Conservation (phyloP, 2,329 filamentous ascomycete genomes). For the Phaeosphaeria sp. region DNA sequence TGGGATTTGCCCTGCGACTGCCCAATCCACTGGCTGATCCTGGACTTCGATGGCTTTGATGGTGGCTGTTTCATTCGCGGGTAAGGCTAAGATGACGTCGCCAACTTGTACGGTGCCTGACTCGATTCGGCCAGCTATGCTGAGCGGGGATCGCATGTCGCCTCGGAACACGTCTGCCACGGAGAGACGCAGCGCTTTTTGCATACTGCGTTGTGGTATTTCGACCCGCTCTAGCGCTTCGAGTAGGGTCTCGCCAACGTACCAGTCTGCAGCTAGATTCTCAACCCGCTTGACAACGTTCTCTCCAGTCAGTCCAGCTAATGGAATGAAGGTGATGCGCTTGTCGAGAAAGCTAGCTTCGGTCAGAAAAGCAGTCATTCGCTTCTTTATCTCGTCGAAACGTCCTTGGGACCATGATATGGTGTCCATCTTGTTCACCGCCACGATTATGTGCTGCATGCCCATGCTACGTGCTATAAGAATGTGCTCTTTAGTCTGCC, state of each 20-base stretch:
- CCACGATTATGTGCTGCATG: conserved; percentile 84
- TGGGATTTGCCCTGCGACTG: conserved; percentile 88
- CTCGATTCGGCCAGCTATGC: conserved; percentile 85
- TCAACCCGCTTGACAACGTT: conserved; percentile 73
- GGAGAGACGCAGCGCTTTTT: conserved; percentile 83
- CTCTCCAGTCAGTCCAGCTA: conserved; percentile 86
- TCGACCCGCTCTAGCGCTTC: conserved; percentile 86
- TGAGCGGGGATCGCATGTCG: conserved; percentile 79
- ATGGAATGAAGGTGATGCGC: conserved; percentile 85
- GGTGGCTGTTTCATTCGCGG: conserved; percentile 78
- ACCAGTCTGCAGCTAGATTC: conserved; percentile 70
- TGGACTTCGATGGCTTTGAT: conserved; percentile 84
- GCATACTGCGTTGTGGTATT: conserved; percentile 71
- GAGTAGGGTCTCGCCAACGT: conserved; percentile 77
- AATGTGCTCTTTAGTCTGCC: conserved; percentile 93
- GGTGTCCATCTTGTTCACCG: conserved; percentile 93
- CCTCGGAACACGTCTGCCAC: conserved; percentile 86
- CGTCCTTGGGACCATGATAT: conserved; percentile 81
- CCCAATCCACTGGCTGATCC: conserved; percentile 78
- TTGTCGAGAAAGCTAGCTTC: conserved; percentile 82
- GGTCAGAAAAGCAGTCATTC: conserved; percentile 81
- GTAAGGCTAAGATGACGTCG: conserved; percentile 79
- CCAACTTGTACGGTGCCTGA: conserved; percentile 83
- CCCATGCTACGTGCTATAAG: conserved; percentile 89
- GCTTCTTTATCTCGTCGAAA: conserved; percentile 84